Evolutionary conservation across 2,329 filamentous ascomycete species (phyloP), one percentile per base, ranked within the genome.

Genomic region (Fusarium robinianum): DNA sequence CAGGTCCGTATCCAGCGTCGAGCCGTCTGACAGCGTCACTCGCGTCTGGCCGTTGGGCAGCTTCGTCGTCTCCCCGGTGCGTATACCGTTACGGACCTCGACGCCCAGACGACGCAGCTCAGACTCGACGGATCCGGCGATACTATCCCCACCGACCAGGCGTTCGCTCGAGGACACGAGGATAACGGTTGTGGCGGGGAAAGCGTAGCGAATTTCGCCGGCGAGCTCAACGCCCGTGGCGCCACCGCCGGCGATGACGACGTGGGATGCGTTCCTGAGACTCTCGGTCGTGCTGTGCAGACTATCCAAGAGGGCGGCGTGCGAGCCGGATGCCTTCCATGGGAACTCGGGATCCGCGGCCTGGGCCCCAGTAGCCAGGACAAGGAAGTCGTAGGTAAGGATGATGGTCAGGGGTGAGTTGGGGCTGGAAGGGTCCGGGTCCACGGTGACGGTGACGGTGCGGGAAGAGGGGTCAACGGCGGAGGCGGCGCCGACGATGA

Each of bases 171-270:
- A 68, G 3, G 67, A 68, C 5, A 81, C 65, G 18, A 82, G 70
- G 4, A 78, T 49, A 22, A 82, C 69, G 46, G 73, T 68, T 53
- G 78, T 78, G 16, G 70, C 65, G 51, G 71, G 72, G 60, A 70
- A 81, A 52, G 74, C 75, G 62, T 68, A 74, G 33, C 69, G 72
- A 17, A 83, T 70, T 68, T 83, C 80, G 26, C 72, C 78, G 3
- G 76, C 75, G 5, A 72, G 62, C 65, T 83, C 80, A 40, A 79
- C 70, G 40, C 80, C 80, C 2, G 80, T 83, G 32, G 74, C 55
- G 25, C 80, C 80, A 2, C 72, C 79, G 35, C 80, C 80, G 4
- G 71, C 79, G n/a, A 83, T 66, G 44, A 81, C 71, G 56, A 83
- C 73, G 62, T 76, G 74, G 47, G 66, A 66, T 4, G 80, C 79